These are phyloP conservation scores for Phialocephala subalpina DNA, from an alignment of 2,329 filamentous ascomycete species.

Conservation along the genomic window DNA sequence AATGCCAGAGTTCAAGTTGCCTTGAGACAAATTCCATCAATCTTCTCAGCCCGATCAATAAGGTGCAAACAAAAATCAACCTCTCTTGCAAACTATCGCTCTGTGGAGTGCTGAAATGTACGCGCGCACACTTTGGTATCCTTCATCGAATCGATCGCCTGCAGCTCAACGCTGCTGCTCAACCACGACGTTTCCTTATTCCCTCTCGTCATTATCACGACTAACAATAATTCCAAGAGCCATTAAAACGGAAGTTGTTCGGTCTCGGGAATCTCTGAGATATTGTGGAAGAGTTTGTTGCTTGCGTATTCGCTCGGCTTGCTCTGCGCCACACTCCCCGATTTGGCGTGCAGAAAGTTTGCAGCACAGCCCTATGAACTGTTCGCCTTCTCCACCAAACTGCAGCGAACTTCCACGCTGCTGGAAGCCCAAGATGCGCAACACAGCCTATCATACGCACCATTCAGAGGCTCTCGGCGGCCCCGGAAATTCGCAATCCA, in stretches of 20 bases:
- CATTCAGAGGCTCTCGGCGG: slow-evolving; percentile 21
- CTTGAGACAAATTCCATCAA: neutral
- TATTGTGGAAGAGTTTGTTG: neutral
- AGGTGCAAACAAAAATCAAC: neutral
- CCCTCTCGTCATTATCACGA: no score
- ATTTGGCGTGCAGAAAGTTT: slow-evolving; percentile 9
- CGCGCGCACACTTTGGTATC: neutral
- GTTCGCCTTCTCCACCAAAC: slow-evolving; percentile 8
- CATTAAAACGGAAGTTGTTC: neutral
- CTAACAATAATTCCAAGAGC: no score
- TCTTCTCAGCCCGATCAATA: neutral
- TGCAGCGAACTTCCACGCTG: neutral
- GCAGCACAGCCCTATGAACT: slow-evolving; percentile 18
- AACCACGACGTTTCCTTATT: neutral
- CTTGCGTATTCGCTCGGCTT: neutral
- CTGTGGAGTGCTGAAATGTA: neutral
- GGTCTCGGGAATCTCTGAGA: neutral
- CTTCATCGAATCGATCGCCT: neutral
- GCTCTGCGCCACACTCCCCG: slow-evolving; percentile 15
- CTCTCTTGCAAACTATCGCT: neutral
- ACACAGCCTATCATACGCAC: neutral
- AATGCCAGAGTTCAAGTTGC: neutral
- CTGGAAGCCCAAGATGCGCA: neutral
- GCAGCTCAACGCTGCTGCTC: no score
- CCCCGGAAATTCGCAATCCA: slow-evolving; percentile 21